A percentile compares a stretch with the other conserved stretches of the same genome.
Conservation (phyloP, 2,329 filamentous ascomycete genomes). For the Hypoxylon sp. region DNA sequence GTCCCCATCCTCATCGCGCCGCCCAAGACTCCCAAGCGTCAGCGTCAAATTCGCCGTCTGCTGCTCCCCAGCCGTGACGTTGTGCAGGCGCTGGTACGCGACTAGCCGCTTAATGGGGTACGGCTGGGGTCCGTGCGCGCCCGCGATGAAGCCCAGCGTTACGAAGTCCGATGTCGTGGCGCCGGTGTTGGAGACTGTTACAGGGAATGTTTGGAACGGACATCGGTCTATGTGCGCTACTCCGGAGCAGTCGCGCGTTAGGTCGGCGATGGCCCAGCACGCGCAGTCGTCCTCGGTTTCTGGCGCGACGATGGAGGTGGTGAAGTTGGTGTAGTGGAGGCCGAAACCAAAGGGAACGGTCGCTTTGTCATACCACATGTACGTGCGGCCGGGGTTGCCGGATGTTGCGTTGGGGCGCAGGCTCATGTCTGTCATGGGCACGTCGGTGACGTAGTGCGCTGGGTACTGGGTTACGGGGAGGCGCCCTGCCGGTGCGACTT, state of each 20-base stretch:
- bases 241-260: conserved; percentile 52
- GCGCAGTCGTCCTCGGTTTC: background rate
- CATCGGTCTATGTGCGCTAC: conserved; percentile 56
- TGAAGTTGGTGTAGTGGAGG: conserved; percentile 65
- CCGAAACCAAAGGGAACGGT: conserved; percentile 63
- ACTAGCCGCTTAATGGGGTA: conserved; percentile 63
- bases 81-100: conserved; percentile 59
- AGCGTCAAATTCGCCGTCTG: conserved; percentile 57
- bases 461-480: conserved; percentile 66
- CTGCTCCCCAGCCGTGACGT: conserved; percentile 46
- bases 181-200: conserved; percentile 61
- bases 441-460: conserved; percentile 59
- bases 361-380: conserved; percentile 65
- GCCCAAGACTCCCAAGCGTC: conserved; percentile 61
- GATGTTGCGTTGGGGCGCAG: conserved; percentile 59
- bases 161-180: conserved; percentile 61
- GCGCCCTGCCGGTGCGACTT: conserved; percentile 62
- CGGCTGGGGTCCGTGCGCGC: conserved; percentile 58
- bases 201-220: conserved; percentile 57
- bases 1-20: conserved; percentile 62
- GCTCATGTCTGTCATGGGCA: conserved; percentile 66
- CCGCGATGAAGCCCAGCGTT: conserved; percentile 60
- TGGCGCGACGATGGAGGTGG: conserved; percentile 27
- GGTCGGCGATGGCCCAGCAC: conserved; percentile 54
- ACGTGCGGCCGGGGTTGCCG: conserved; percentile 63